Evolutionary conservation across 2,329 filamentous ascomycete genomes (phyloP).

Genomic region (Monilinia aucupariae): DNA sequence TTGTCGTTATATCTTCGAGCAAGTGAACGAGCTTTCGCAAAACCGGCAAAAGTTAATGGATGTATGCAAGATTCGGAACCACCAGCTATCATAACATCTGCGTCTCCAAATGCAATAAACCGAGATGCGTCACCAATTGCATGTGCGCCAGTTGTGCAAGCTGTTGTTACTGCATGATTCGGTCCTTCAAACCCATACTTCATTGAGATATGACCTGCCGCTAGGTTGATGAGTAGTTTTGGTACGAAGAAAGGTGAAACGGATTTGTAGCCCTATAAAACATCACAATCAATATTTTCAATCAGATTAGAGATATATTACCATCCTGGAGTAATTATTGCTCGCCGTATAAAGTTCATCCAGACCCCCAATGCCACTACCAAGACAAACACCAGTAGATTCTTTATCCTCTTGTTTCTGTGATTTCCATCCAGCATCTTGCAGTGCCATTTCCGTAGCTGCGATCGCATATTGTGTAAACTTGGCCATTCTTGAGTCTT

Average conservation of each 20-base stretch:
- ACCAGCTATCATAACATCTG: constrained; percentile 93
- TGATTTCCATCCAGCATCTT: constrained; percentile 68
- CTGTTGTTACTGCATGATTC: constrained; percentile 88
- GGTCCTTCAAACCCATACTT: constrained; percentile 83
- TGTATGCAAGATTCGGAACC: constrained; percentile 95
- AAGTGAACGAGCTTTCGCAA: constrained; percentile 79
- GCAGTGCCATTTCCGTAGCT: constrained; percentile 77
- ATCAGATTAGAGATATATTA: neutral
- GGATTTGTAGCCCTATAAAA: constrained; percentile 74
- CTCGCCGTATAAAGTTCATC: constrained; percentile 85
- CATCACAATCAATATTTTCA: constrained; percentile 24
- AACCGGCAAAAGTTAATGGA: constrained; percentile 85
- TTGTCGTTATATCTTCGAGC: constrained; percentile 73
- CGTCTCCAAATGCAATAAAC: constrained; percentile 86
- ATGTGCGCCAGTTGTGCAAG: constrained; percentile 93
- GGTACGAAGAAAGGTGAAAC: constrained; percentile 93
- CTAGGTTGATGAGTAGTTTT: constrained; percentile 87
- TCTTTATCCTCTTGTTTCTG: constrained; percentile 55
- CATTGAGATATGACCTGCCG: constrained; percentile 92
- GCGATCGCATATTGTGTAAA: constrained; percentile 91
- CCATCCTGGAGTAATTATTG: constrained; percentile 9
- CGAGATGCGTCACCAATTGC: constrained; percentile 91
- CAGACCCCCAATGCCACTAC: constrained; percentile 91
- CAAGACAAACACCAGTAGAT: constrained; percentile 82
- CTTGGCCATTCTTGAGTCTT: constrained; percentile 74